These are phyloP conservation scores for Ceratocystis smalleyi DNA, from an alignment of 2,329 filamentous ascomycete genomes.

Conservation along the genomic window DNA sequence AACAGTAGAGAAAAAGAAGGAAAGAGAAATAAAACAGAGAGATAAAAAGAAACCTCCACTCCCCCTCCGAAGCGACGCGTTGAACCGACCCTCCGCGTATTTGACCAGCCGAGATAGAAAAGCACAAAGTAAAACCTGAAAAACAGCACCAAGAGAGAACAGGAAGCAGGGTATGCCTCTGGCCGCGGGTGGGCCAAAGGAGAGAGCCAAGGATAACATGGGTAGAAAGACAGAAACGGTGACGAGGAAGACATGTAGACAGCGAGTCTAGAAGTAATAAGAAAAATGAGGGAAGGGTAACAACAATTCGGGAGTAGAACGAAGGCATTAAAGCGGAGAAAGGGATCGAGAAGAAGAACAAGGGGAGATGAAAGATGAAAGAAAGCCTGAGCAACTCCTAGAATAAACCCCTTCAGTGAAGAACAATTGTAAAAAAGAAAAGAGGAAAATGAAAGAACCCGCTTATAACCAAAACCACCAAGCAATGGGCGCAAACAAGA, in stretches of 20 bases:
- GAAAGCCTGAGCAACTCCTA: background rate
- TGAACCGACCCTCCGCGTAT: background rate
- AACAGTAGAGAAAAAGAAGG: background rate
- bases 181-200: background rate
- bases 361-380: background rate
- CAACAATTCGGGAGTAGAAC: background rate
- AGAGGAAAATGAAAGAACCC: background rate
- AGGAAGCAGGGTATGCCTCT: background rate
- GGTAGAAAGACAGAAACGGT: background rate
- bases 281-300: background rate
- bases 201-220: background rate
- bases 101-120: background rate
- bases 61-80: background rate
- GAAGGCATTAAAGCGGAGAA: background rate
- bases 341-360: background rate
- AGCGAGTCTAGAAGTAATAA: slow-evolving; percentile 2
- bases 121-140: background rate
- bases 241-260: background rate
- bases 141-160: background rate
- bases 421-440: background rate
- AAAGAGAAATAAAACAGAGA: background rate
- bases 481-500: background rate
- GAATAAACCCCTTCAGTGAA: background rate
- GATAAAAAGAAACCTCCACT: background rate
- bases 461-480: slow-evolving; percentile 4